These are phyloP conservation scores for Aristolochia fimbriata DNA, from an alignment of 164 flowering plant genomes.

Conservation along the genomic window DNA sequence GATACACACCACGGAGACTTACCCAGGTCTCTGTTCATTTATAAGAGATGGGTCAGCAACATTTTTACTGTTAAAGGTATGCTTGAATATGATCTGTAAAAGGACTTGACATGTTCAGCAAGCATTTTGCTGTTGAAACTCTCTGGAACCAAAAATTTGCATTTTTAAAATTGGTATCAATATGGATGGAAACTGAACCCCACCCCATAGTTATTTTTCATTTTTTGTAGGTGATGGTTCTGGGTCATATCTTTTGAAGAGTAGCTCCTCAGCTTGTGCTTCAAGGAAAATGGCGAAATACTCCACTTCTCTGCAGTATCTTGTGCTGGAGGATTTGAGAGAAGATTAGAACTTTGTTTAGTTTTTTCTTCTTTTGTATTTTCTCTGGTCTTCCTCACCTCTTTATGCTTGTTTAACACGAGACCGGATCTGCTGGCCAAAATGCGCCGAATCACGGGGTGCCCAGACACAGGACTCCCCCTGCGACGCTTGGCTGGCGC, in stretches of 20 bases:
- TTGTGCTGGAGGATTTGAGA: slow-evolving; percentile 42
- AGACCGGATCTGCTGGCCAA: too few relatives aligned
- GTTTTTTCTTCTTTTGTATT: too few relatives aligned
- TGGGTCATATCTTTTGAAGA: slow-evolving; percentile 50
- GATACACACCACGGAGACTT: slow-evolving; percentile 81
- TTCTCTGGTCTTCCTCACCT: too few relatives aligned
- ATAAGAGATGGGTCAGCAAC: slow-evolving; percentile 75
- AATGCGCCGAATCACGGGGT: too few relatives aligned
- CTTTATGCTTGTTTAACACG: too few relatives aligned
- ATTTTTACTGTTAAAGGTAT: slow-evolving; percentile 62
- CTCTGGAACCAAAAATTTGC: neutral
- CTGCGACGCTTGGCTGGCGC: too few relatives aligned
- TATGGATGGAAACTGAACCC: neutral
- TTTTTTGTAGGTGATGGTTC: slow-evolving; percentile 38
- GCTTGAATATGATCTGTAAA: neutral
- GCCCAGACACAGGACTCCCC: too few relatives aligned
- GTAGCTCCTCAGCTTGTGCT: slow-evolving; percentile 4
- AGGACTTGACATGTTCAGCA: too few relatives aligned
- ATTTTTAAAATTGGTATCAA: neutral
- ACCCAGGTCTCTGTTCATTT: slow-evolving; percentile 68
- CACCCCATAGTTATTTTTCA: neutral
- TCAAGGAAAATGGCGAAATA: slow-evolving; percentile 43
- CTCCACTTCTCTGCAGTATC: slow-evolving; percentile 64
- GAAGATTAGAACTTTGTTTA: slow-evolving; percentile 14
- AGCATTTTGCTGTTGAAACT: neutral